phyloP scores from a whole-genome alignment of 2,329 filamentous ascomycete species.

The Exophiala viscosa region DNA sequence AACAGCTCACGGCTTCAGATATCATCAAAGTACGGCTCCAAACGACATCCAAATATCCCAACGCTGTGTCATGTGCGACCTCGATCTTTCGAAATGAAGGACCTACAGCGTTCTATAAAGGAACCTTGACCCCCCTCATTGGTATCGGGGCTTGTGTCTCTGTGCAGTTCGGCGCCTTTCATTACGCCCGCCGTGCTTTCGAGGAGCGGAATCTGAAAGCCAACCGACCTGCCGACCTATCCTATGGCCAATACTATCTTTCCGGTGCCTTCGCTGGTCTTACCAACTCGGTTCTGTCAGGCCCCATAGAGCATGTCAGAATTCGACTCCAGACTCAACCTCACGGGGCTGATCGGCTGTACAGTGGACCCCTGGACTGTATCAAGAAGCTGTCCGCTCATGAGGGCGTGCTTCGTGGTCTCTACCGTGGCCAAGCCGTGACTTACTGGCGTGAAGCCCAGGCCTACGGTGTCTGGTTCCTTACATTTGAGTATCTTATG shows the following conservation, averaged over 20 bases:
- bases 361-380: slow-evolving; percentile 83
- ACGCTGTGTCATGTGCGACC: slow-evolving; percentile 73
- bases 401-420: slow-evolving; percentile 65
- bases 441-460: slow-evolving; percentile 86
- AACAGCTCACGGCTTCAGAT: slow-evolving; percentile 49
- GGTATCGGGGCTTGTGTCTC: slow-evolving; percentile 95
- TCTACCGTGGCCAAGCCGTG: slow-evolving; percentile 85
- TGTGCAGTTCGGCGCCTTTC: slow-evolving; percentile 98
- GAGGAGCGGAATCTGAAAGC: slow-evolving; percentile 63
- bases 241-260: slow-evolving; percentile 82
- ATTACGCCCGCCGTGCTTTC: slow-evolving; percentile 81
- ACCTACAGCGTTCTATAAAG: slow-evolving; percentile 93
- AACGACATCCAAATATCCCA: slow-evolving; percentile 76
- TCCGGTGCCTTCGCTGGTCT: slow-evolving; percentile 90
- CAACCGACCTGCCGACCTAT: slow-evolving; percentile 49
- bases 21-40: slow-evolving; percentile 98
- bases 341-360: slow-evolving; percentile 70
- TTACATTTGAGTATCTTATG: slow-evolving; percentile 95
- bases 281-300: slow-evolving; percentile 81
- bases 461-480: slow-evolving; percentile 94
- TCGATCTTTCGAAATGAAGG: slow-evolving; percentile 88
- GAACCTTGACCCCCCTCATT: slow-evolving; percentile 87
- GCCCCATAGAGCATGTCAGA: slow-evolving; percentile 93
- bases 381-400: slow-evolving; percentile 73
- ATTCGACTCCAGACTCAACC: slow-evolving; percentile 96